Evolutionary conservation across 208 protist genomes (phyloP), one percentile per base, ranked within the genome.

Genomic region (Acanthamoeba healyi): DNA sequence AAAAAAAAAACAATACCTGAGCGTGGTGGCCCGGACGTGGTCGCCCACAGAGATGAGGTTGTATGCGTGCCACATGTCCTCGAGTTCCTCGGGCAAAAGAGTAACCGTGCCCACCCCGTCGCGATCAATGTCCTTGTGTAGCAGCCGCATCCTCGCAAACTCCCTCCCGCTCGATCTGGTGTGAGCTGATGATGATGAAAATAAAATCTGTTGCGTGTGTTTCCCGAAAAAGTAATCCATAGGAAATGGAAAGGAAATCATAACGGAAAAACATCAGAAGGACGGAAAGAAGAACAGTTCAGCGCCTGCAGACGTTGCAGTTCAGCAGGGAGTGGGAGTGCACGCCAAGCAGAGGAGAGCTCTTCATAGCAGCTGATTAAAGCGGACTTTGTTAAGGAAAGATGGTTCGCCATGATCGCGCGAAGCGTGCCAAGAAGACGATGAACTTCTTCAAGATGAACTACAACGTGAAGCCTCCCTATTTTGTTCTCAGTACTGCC

Each of bases 11-110:
- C n/a, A 6, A 96, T 38, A 95, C 90, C 97, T 90, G 29, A 97
- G 36, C 24, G 97, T 98, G 3, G 92, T 95, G 5, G 92, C 84
- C 36, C 92, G 84, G 0, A 98, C 56, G 51, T 61, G 29, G 94
- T 98, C 97, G 14, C 98, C 98, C 0, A 96, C 95, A 24, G 98
- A 63, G 29, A 99, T 97, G 29, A 99, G 95, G 95, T 99, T 99
- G 96, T 99, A 99, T 9, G 98, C 94, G 94, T 99, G 98, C 99
- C 99, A 99, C 94, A 99, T 95, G 94, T 99, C 99, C 81, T 99
- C 98, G 2, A 96, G 93, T 5, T 99, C 97, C 3, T 98, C 98
- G 0, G 99, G 94, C 84, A 98, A 96, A 67, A 99, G 95, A 87
- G 98, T 97, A 12, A 99, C 96, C 17, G 93, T 95, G n/a, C 99